Evolutionary conservation across 495 filamentous ascomycete genomes (phyloP), one percentile per base, ranked within the genome.

Genomic region (Aspergillus mulundensis): DNA sequence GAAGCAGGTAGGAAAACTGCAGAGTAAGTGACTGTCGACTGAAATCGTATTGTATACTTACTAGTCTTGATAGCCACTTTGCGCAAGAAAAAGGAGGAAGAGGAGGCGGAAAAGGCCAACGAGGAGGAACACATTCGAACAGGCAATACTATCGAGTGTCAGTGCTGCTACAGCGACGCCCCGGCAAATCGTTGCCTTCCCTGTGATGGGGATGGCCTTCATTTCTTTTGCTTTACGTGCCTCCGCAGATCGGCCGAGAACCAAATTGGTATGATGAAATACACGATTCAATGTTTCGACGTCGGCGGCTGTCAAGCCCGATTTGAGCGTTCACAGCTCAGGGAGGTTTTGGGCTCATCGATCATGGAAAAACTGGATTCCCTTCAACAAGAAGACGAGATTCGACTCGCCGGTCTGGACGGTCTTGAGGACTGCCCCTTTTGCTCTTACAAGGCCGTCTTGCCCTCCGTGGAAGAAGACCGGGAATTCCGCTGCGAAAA

Each of bases 381-480:
- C 18, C 75, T 91, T 43, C 86, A 92, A 62, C 83, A 87, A 62
- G 80, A 88, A 53, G 80, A 85, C 20, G 81, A 79, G 25, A 75
- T 96, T 20, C 77, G 81, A 24, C 69, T 80, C 60, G 86, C 88
- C 2, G 79, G 80, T 12, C 78, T 90, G 44, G 81, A 87, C 25
- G 80, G 81, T 40, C 80, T 90, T 39, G 84, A 77, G 52, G 79
- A 70, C 7, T 96, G 91, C 59, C 90, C 91, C 1, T 93, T 92
- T 66, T 96, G 91, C 68, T 83, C 87, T 23, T 95, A 82, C 70
- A 89, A 87, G 38, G 88, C 83, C 11, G 85, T 89, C 23, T 87
- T 81, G 57, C 75, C 74, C 15, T 85, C 91, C 0, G 67, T 84
- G 10, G 83, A 87, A n/a, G 72, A 80, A 11, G 81, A 94, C 70